Evolutionary conservation across 2,329 filamentous ascomycete species (phyloP).

Genomic region (Anisogramma anomala): DNA sequence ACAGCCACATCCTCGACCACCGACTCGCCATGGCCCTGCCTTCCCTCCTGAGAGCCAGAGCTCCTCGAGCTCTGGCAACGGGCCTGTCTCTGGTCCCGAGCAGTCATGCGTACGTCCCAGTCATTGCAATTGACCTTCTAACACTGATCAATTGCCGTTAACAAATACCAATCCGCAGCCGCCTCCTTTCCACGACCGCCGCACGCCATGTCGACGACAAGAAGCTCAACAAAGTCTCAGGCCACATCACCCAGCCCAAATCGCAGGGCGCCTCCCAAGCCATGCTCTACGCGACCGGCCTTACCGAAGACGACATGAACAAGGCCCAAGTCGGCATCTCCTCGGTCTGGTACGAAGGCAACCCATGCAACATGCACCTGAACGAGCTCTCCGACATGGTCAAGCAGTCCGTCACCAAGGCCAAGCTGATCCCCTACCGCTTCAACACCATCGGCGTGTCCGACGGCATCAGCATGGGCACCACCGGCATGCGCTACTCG

Average conservation of each 20-base stretch:
- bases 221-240: slow-evolving; percentile 72
- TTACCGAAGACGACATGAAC: slow-evolving; percentile 77
- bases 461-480: slow-evolving; percentile 97
- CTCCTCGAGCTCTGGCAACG: slow-evolving; percentile 14
- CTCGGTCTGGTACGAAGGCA: slow-evolving; percentile 95
- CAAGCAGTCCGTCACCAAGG: slow-evolving; percentile 47
- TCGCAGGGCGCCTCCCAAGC: slow-evolving; percentile 97
- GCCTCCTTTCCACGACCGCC: slow-evolving; percentile 39
- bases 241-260: slow-evolving; percentile 86
- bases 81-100: slow-evolving; percentile 9
- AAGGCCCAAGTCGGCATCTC: slow-evolving; percentile 98
- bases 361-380: slow-evolving; percentile 99
- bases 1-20: not conserved
- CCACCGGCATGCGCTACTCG: slow-evolving; percentile 90
- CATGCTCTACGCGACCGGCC: slow-evolving; percentile 93
- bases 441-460: slow-evolving; percentile 99
- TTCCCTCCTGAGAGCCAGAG: slow-evolving; percentile 16
- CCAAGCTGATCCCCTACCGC: slow-evolving; percentile 82
- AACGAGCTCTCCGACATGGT: slow-evolving; percentile 77
- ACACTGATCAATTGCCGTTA: not conserved
- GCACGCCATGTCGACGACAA: slow-evolving; percentile 37
- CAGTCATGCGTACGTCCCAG: slow-evolving; percentile 17
- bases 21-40: slow-evolving; percentile 13
- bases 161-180: slow-evolving; percentile 24
- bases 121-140: not conserved